Base-by-base conservation (phyloP, 495 filamentous ascomycete genomes). In the Patellaria atrata region DNA sequence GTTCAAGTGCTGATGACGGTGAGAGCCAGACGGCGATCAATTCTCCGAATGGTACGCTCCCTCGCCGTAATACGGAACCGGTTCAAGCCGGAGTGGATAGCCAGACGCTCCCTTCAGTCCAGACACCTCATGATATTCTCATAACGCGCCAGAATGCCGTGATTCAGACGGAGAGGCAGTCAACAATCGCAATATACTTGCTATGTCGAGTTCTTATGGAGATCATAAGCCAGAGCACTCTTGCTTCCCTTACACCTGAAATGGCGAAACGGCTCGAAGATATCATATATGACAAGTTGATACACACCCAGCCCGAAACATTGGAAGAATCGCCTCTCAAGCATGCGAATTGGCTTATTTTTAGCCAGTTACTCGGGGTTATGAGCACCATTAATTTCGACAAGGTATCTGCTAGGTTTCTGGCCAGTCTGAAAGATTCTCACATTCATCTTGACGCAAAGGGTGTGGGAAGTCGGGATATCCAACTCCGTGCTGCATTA, bases 381-480 rank as follows among this genome's bases (percentile, higher is more conserved):
- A 94, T 99, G 85, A 92, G 89, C 56, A 79, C 77, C 33, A 71
- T 82, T 43, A 82, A 86, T 50, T 93, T 99, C 55, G 60, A 71
- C 18, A 81, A 72, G 40, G 87, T 99, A 19, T 69, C 80, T 16
- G 70, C 75, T 35, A 73, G 81, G 15, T 99, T 91, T 52, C 57
- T 91, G 35, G 55, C 55, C 14, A 86, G 94, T 52, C 68, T 99
- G 3, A 77, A 82, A 33, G 67, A 66, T 14, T 75, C 73, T 7
- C 73, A 93, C 35, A 75, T 75, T 44, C 76, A 83, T 3, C 63
- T 84, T 37, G 60, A 61, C 2, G 47, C 67, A n/a, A 83, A 81
- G 36, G 75, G 65, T 5, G 66, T 47, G 15, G 45, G 45, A 16
- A 57, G 53, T 32, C 40, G 45, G 22, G 81, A 89, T 20, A 60